Conservation (phyloP, 768 basidiomycete genomes). For the Tylopilus rubrobrunneus region DNA sequence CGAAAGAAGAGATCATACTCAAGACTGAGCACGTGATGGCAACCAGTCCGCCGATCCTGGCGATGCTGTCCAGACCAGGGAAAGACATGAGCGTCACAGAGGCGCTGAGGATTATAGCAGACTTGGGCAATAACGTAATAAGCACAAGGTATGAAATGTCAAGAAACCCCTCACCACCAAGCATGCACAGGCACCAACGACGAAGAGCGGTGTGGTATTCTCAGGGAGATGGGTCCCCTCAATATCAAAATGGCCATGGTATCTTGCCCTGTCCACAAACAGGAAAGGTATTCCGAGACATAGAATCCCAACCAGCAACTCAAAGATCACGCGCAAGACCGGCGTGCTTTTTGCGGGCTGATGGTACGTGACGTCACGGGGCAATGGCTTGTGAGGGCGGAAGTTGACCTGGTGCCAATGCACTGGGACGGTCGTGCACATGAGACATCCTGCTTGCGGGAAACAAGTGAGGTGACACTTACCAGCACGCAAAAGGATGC, state of each 20-base stretch:
- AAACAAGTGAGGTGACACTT: conserved; percentile 23
- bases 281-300: conserved; percentile 80
- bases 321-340: conserved; percentile 48
- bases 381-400: conserved; percentile 65
- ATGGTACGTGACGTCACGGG: conserved; percentile 43
- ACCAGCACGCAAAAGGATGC: conserved; percentile 68
- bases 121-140: conserved; percentile 38
- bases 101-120: conserved; percentile 75
- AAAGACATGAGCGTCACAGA: conserved; percentile 80
- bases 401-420: conserved; percentile 71
- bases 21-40: conserved; percentile 66
- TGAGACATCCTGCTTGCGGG: neutral
- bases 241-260: conserved; percentile 50
- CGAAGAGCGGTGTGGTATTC: conserved; percentile 52
- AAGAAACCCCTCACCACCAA: conserved; percentile 47
- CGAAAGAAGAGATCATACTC: conserved; percentile 64
- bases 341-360: conserved; percentile 27
- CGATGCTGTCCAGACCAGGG: conserved; percentile 63
- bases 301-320: conserved; percentile 57
- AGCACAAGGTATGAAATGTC: neutral
- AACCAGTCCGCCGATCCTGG: conserved; percentile 62
- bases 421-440: conserved; percentile 27
- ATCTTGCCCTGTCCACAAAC: conserved; percentile 52
- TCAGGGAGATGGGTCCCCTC: conserved; percentile 48
- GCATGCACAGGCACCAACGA: conserved; percentile 63